A percentile compares a stretch with the other conserved stretches of the same genome.
These are phyloP conservation scores for Bidens hawaiensis DNA, from an alignment of 140 eudicot species.

Conservation along the genomic window DNA sequence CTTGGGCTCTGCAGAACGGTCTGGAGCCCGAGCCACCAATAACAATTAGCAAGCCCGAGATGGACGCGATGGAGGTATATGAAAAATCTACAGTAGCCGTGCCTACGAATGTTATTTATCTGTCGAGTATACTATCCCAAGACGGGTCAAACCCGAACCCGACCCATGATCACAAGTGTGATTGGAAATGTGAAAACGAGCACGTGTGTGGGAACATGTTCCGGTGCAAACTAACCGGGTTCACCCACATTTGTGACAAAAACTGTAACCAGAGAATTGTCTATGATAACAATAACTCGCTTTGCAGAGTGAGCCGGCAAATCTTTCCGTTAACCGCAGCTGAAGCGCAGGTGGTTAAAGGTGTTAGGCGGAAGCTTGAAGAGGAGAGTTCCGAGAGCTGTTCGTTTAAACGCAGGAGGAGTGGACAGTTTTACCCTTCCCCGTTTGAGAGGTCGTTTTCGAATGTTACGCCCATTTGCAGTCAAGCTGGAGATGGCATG, in stretches of 20 bases:
- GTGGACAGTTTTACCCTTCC: conserved; percentile 61
- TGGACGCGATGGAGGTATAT: conserved; percentile 78
- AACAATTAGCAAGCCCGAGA: conserved; percentile 13
- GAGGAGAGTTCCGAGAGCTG: conserved; percentile 66
- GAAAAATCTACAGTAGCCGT: conserved; percentile 64
- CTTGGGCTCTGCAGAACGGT: conserved; percentile 65
- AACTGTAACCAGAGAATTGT: conserved; percentile 95
- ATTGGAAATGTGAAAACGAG: conserved; percentile 94
- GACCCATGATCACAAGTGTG: conserved; percentile 71
- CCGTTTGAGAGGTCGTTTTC: conserved; percentile 90
- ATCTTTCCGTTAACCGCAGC: conserved; percentile 65
- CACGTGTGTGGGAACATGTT: conserved; percentile 88
- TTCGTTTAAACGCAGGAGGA: conserved; percentile 80
- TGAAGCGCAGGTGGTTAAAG: conserved; percentile 83
- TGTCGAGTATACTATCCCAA: conserved; percentile 86
- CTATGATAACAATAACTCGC: conserved; percentile 85
- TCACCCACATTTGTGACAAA: conserved; percentile 96
- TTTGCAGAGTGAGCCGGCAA: conserved; percentile 84
- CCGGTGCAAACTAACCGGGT: conserved; percentile 84
- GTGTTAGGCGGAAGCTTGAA: conserved; percentile 87
- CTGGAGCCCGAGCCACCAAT: conserved; percentile 22
- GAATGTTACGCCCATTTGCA: conserved; percentile 71
- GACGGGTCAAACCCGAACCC: conserved; percentile 50
- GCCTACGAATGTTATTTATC: conserved; percentile 78
- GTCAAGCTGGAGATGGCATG: conserved; percentile 90